Conservation (phyloP, 176 grass and related monocot species). For the Urochloa ruziziensis region DNA sequence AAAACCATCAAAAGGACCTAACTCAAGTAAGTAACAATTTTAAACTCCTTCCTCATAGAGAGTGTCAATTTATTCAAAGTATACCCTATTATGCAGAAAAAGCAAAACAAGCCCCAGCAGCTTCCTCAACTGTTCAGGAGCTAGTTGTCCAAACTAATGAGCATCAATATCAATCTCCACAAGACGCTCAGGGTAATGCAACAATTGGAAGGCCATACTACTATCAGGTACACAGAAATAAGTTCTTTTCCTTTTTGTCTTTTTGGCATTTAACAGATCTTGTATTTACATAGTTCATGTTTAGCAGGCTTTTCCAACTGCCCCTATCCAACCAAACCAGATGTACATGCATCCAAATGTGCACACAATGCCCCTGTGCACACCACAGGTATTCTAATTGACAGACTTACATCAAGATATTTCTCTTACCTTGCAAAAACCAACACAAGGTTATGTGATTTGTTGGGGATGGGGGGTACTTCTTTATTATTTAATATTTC, state of each 20-base stretch:
- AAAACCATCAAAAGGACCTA: conserved; percentile 52
- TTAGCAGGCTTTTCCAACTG: conserved; percentile 41
- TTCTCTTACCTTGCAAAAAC: neutral
- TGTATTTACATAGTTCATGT: conserved; percentile 28
- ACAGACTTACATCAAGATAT: neutral
- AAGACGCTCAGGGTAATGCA: conserved; percentile 54
- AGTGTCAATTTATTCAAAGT: conserved; percentile 28
- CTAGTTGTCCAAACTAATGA: conserved; percentile 48
- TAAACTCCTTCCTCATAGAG: conserved; percentile 23
- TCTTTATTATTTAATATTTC: neutral
- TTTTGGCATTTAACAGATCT: conserved; percentile 41
- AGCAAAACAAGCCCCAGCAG: conserved; percentile 37
- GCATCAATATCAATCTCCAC: conserved; percentile 54
- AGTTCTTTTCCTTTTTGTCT: neutral
- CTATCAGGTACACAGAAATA: conserved; percentile 60
- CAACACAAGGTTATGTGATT: neutral
- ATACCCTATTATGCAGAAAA: conserved; percentile 41
- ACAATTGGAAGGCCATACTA: conserved; percentile 66
- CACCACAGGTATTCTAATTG: conserved; percentile 55
- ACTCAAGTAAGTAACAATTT: conserved; percentile 50
- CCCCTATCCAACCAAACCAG: conserved; percentile 57
- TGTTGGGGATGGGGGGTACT: neutral
- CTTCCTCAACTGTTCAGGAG: conserved; percentile 40
- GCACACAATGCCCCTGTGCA: conserved; percentile 61
- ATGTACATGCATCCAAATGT: conserved; percentile 65